Evolutionary conservation across 306 rosid genomes (phyloP), one percentile per base, ranked within the genome.

Genomic region (Cyclanthera cordifolia): DNA sequence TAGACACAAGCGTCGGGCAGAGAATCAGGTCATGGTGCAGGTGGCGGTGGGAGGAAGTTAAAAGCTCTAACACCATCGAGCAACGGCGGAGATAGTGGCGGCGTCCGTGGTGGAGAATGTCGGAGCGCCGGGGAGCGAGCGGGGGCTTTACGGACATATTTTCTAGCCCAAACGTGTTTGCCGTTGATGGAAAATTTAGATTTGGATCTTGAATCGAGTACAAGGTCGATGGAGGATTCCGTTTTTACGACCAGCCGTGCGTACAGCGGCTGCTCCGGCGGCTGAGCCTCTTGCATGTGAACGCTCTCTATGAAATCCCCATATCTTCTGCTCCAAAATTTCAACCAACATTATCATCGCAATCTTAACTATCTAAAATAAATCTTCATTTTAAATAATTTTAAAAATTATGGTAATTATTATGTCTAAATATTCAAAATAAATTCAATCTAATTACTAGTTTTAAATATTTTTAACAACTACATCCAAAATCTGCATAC

Each of bases 141-240:
- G 65, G 8, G 74, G 4, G 25, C 24, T 24, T 70, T 70, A 5
- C 74, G 74, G 28, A 88, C 43, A 48, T 69, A 88, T 41, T 77
- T 88, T 37, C 90, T 75, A 1, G 88, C 95, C 88, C 95, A 86
- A 12, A 81, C 85, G 65, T 88, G 91, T 21, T 88, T 88, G 5
- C 90, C 91, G 47, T 88, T 86, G 39, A 86, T 86, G 69, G 71
- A 12, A 58, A 86, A 83, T 13, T 86, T 88, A 6, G 82, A 72
- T 41, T 54, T 86, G 6, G 34, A 17, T 5, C 45, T 51, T 1
- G 67, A 71, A 3, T 76, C 79, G n/a, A 88, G 77, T 0, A 86
- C 69, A 21, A 12, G 5, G 14, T 68, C 79, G 25, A 84, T 69
- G 17, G 55, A 17, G 46, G 79, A 47, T 2, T 49, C 72, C 0